Evolutionary conservation across 441 rosid genomes (phyloP).

Genomic region (Eruca vesicaria): DNA sequence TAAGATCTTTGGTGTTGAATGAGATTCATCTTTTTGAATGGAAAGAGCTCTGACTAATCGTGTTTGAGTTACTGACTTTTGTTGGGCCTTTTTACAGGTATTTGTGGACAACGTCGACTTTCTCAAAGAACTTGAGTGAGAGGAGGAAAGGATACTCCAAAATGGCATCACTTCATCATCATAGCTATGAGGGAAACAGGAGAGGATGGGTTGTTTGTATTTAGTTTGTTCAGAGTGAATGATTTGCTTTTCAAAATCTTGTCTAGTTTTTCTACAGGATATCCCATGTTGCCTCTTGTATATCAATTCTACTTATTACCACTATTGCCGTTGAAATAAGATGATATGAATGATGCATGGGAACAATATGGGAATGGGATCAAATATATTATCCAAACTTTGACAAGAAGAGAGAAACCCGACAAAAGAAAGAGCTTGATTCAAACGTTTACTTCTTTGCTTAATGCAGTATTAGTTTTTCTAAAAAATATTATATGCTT

Average conservation of each 20-base stretch:
- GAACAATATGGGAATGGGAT: too few species aligned
- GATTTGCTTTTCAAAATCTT: neutral
- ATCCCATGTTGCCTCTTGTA: neutral
- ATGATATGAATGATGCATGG: too few species aligned
- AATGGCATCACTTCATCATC: neutral
- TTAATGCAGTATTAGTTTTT: too few species aligned
- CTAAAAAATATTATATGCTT: too few species aligned
- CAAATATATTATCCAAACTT: too few species aligned
- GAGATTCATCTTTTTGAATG: constrained; percentile 5
- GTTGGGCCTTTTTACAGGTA: constrained; percentile 45
- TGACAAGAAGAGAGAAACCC: too few species aligned
- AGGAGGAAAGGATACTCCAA: neutral
- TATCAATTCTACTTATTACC: neutral
- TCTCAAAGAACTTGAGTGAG: constrained; percentile 82
- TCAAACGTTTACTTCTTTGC: too few species aligned
- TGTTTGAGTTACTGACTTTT: neutral
- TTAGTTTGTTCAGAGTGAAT: constrained; percentile 9
- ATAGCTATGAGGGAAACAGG: constrained; percentile 4
- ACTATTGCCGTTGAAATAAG: neutral
- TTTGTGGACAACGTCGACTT: constrained; percentile 88
- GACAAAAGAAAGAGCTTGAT: too few species aligned
- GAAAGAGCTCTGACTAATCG: neutral
- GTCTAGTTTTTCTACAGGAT: constrained; percentile 16
- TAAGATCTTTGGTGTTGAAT: constrained; percentile 33
- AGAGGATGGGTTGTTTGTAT: neutral